Conservation (phyloP, 768 basidiomycete species). For the Chalciporus pseudorubinellus region DNA sequence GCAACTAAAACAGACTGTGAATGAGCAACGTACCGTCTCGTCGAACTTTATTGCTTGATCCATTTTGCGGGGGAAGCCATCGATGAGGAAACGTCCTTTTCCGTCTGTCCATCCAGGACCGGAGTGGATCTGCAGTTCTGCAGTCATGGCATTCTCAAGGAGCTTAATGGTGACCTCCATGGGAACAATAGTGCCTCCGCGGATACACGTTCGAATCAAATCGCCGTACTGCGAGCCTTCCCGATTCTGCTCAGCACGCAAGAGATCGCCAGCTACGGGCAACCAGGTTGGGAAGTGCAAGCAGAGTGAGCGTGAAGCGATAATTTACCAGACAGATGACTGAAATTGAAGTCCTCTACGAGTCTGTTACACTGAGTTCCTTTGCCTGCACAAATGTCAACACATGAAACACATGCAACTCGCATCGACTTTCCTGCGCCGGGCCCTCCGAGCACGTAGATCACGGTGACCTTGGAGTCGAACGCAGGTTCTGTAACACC, state of each 20-base stretch:
- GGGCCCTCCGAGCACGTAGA: constrained; percentile 96
- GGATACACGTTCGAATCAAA: constrained; percentile 85
- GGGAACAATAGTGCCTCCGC: constrained; percentile 91
- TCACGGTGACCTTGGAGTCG: constrained; percentile 74
- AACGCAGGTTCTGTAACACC: constrained; percentile 40
- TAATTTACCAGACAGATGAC: constrained; percentile 83
- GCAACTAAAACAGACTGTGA: background rate
- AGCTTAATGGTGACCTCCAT: constrained; percentile 97
- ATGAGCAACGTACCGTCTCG: constrained; percentile 58
- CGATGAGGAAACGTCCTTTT: constrained; percentile 86
- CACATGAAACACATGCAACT: constrained; percentile 4
- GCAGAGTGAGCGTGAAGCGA: constrained; percentile 1
- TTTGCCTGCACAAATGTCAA: constrained; percentile 59
- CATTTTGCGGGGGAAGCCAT: constrained; percentile 98
- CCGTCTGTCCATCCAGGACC: constrained; percentile 67
- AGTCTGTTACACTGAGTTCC: constrained; percentile 91
- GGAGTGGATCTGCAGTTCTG: constrained; percentile 45
- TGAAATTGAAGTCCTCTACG: constrained; percentile 82
- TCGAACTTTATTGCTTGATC: constrained; percentile 95
- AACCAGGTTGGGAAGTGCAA: constrained; percentile 7
- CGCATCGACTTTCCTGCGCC: constrained; percentile 70
- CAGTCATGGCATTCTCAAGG: constrained; percentile 87
- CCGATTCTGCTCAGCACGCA: constrained; percentile 90
- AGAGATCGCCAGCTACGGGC: constrained; percentile 85
- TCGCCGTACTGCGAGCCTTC: constrained; percentile 79